Evolutionary conservation across 2,329 filamentous ascomycete genomes (phyloP), one percentile per base, ranked within the genome.

Genomic region (Neurospora sp.): DNA sequence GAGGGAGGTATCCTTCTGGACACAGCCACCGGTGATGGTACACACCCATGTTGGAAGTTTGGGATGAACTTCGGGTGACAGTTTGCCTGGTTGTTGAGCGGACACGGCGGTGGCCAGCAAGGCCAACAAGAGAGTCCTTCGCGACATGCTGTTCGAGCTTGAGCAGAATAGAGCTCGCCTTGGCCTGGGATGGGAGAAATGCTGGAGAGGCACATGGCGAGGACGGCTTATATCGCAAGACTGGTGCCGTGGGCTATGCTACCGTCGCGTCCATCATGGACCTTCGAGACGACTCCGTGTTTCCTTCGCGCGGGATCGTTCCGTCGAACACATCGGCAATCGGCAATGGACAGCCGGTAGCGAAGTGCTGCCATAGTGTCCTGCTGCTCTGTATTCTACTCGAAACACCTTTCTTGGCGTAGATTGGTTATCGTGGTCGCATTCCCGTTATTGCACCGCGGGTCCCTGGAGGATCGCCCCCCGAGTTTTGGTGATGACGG

Each of bases 21-120:
- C 79, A 76, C 85, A 86, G n/a, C 84, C 84, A n/a, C 78, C 79
- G 0, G 76, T 78, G 62, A 81, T 81, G n/a, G 82, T 84, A 76
- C 84, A 86, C 69, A 83, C 80, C 77, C 81, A 85, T 2, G 83
- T 85, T 2, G 78, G 81, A 67, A 86, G 76, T 74, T 81, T 79
- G 28, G 84, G 84, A 68, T 86, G 83, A 38, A 80, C 79, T 73
- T 86, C 84, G 4, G 80, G 72, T 11, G 75, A 78, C 33, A 70
- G 6, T 46, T 69, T 74, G 42, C 73, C 73, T 5, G 69, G 67
- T 46, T 74, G 72, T 52, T 75, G 73, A 15, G 72, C 72, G 13
- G 68, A 4, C 1, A 67, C 70, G 17, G 66, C 40, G 9, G 68
- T 23, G 9, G 39, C 36, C 46, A 72, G 58, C 13, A 62, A 36